Base-by-base conservation (phyloP, 2,329 filamentous ascomycete species). In the Lachnellula occidentalis region DNA sequence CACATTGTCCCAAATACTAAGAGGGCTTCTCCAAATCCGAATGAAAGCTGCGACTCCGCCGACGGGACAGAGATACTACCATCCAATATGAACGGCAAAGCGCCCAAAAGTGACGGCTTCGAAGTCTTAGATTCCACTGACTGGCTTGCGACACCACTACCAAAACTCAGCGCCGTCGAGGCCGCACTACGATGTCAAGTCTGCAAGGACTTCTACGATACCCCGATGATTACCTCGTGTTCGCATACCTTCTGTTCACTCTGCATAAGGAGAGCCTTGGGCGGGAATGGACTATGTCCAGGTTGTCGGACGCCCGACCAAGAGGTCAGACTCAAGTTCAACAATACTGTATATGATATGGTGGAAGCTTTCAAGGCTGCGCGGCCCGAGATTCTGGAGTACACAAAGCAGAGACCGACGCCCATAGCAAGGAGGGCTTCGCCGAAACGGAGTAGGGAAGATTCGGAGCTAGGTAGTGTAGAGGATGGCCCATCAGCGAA, bases 181-280 rank as follows among this genome's bases (percentile, higher is more conserved):
- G 85, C 87, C 57, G 85, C 91, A 3, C 78, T 99, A 19, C 89
- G 94, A 64, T 99, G 94, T 73, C 90, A 97, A 72, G 88, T 99
- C 57, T 99, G 94, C 81, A 97, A 97, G 70, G 95, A 99, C 71
- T 95, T 97, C 73, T 97, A 89, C 75, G 84, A 84, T 58, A 95
- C 91, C 49, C 94, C 94, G 0, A 94, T 99, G 82, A 86, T 96
- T 59, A 99, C 94, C 1, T 88, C 89, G 1, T 99, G 94, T 74
- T 88, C 84, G 51, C 94, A 99, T 70, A 97, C 94, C 0, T 99
- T 99, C 68, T 99, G 94, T 77, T 96, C 92, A 6, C 75, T 95
- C 51, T 99, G 94, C 71, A 97, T 99, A 69, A 87, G 94, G 31
- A 81, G 92, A 59, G 90, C 88, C 57, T 78, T 99, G 1, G 86